These are phyloP conservation scores for Psilocybe tampanensis DNA, from an alignment of 768 basidiomycete species.

Conservation along the genomic window DNA sequence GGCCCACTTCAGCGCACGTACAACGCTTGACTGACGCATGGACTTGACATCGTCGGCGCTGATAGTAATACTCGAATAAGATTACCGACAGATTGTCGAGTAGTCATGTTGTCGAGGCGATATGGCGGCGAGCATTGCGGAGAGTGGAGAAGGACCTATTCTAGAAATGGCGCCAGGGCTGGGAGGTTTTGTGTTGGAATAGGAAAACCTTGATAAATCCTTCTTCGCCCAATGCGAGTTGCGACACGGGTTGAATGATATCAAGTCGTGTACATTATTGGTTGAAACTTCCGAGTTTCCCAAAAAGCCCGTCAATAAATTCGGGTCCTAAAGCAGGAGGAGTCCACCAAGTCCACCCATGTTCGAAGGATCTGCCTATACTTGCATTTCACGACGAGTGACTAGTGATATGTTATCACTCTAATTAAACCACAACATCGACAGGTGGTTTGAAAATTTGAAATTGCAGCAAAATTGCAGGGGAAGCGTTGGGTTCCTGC, in stretches of 20 bases:
- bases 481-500: too few species aligned
- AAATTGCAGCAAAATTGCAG: too few species aligned
- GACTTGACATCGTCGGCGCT: neutral
- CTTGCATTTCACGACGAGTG: neutral
- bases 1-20: neutral
- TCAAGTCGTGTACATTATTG: neutral
- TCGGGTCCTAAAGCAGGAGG: neutral
- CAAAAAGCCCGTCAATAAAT: neutral
- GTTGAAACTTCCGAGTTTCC: neutral
- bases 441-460: too few species aligned
- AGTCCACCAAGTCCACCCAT: too few species aligned
- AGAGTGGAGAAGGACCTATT: neutral
- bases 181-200: neutral
- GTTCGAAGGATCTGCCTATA: too few species aligned
- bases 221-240: too few species aligned
- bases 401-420: too few species aligned
- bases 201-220: too few species aligned
- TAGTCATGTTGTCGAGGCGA: neutral
- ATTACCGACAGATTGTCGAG: neutral
- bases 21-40: neutral
- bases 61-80: neutral
- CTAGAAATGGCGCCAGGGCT: neutral
- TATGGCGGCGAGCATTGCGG: neutral
- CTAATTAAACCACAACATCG: too few species aligned
- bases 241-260: neutral